Evolutionary conservation across 805 yeast genomes (phyloP).

Genomic region (Lipomyces starkeyi): DNA sequence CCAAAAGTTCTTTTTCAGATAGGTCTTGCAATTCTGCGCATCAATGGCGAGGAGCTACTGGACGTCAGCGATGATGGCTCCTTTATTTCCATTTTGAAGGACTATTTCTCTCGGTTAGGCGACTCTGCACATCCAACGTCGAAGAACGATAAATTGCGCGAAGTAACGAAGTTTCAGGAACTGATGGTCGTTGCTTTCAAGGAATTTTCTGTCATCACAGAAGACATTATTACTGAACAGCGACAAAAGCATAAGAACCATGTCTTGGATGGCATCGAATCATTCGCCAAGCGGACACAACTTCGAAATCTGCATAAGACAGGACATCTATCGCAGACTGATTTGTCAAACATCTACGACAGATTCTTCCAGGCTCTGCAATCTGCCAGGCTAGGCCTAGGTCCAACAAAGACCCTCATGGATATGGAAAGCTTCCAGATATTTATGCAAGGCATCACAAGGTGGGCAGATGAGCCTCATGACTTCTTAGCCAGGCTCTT

Average conservation of each 20-base stretch:
- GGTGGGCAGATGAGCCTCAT: constrained; percentile 61
- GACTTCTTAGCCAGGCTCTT: constrained; percentile 70
- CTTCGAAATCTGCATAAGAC: constrained; percentile 82
- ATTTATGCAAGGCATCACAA: constrained; percentile 80
- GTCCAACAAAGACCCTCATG: constrained; percentile 63
- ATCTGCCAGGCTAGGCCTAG: constrained; percentile 58
- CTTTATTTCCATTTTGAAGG: constrained; percentile 82
- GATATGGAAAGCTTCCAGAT: constrained; percentile 69
- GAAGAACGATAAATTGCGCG: constrained; percentile 63
- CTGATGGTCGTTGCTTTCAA: constrained; percentile 89
- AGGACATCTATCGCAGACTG: constrained; percentile 60
- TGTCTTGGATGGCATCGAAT: constrained; percentile 84
- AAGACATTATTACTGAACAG: constrained; percentile 69
- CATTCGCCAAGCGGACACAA: constrained; percentile 90
- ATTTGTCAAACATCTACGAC: constrained; percentile 79
- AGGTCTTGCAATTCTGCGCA: constrained; percentile 84
- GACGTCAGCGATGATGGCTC: constrained; percentile 89
- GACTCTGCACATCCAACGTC: constrained; percentile 75
- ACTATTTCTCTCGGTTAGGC: constrained; percentile 77
- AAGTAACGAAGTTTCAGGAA: constrained; percentile 85
- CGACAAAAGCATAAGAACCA: constrained; percentile 74
- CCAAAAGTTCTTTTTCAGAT: constrained; percentile 89
- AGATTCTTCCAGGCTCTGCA: constrained; percentile 78
- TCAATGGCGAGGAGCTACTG: constrained; percentile 84
- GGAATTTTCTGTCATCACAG: constrained; percentile 83